Conservation (phyloP, 306 rosid species). For the Castanea crenata region DNA sequence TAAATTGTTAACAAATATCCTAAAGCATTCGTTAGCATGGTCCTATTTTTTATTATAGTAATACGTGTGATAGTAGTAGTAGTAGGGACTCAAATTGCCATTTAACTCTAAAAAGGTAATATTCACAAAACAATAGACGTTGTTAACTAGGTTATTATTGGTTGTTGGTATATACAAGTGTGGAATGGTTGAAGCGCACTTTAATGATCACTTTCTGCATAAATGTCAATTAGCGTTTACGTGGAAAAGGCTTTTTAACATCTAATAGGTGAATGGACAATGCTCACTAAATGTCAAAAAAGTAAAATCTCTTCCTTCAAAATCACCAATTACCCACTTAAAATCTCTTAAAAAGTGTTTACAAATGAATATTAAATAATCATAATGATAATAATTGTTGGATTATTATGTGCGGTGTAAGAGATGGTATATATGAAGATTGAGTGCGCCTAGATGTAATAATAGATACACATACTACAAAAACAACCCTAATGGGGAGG, state of each 20-base stretch:
- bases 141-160: constrained; percentile 23
- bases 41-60: background rate
- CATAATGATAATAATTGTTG: background rate
- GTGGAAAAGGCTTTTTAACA: too few species aligned
- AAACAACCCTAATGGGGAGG: constrained; percentile 3
- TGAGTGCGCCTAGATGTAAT: constrained; percentile 16
- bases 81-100: background rate
- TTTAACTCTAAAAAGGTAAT: background rate
- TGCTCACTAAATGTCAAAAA: too few species aligned
- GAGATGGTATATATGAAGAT: background rate
- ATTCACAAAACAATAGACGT: background rate
- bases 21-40: too few species aligned
- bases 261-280: too few species aligned
- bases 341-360: too few species aligned
- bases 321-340: too few species aligned
- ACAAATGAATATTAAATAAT: background rate
- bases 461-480: background rate
- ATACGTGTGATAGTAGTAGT: background rate
- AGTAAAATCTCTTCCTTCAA: too few species aligned
- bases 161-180: background rate
- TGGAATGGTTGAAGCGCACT: too few species aligned
- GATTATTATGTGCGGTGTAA: background rate
- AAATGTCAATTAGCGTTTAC: too few species aligned
- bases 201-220: too few species aligned
- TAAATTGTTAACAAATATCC: too few species aligned